A percentile compares a stretch with the other conserved stretches of the same genome.
These are phyloP conservation scores for Calonectria montana DNA, from an alignment of 2,329 filamentous ascomycete genomes.

Conservation along the genomic window DNA sequence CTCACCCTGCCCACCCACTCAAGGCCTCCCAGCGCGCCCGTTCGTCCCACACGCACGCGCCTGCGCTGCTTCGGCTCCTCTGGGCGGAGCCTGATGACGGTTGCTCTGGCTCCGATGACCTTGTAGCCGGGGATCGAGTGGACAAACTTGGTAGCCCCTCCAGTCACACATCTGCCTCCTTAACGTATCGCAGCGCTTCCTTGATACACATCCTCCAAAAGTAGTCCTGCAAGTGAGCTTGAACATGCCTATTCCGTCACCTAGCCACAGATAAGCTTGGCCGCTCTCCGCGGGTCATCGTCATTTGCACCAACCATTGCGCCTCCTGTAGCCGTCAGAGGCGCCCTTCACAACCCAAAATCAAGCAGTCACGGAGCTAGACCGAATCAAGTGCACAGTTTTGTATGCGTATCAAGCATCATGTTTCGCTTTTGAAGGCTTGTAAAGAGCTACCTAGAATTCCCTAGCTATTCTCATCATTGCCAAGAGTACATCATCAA, in stretches of 20 bases:
- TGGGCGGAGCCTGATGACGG: constrained; percentile 22
- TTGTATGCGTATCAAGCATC: constrained; percentile 1
- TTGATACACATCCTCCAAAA: neutral
- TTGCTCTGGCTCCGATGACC: constrained; percentile 11
- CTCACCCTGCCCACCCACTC: neutral
- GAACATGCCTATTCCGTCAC: neutral
- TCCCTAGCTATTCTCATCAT: constrained; percentile 1
- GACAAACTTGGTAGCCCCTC: neutral
- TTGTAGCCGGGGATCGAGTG: neutral
- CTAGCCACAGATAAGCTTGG: neutral
- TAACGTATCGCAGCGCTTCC: neutral
- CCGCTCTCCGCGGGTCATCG: neutral
- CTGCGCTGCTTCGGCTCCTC: neutral
- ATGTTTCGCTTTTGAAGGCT: constrained; percentile 22
- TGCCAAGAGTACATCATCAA: constrained; percentile 33
- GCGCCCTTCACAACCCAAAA: constrained; percentile 4
- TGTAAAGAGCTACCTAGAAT: constrained; percentile 14
- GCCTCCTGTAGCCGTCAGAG: neutral
- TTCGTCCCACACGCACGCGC: neutral
- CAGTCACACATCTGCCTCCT: constrained; percentile 8
- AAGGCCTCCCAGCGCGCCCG: neutral
- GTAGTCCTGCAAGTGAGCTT: constrained; percentile 8
- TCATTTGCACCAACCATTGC: neutral
- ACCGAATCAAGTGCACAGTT: neutral
- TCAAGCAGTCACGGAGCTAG: neutral